Conservation (phyloP, 768 basidiomycete species). For the Rhizopogon vinicolor region DNA sequence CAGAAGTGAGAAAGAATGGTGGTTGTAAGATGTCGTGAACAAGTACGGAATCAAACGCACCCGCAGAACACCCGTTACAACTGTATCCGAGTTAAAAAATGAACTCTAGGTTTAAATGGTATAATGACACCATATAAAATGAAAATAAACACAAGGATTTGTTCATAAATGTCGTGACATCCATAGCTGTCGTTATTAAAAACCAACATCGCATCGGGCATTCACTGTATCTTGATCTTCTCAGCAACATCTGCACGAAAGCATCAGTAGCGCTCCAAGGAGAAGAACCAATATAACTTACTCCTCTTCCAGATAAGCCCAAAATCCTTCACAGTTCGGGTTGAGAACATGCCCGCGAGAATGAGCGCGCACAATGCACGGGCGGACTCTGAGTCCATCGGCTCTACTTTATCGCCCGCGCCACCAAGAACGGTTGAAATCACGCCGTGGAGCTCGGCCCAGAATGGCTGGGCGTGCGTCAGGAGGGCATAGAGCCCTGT, state of each 20-base stretch:
- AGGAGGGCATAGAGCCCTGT: constrained; percentile 78
- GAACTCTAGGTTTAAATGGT: too few species aligned
- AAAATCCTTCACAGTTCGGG: constrained; percentile 65
- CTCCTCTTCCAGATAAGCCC: constrained; percentile 18
- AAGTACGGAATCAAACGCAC: too few species aligned
- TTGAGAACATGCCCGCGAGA: constrained; percentile 57
- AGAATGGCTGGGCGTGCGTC: constrained; percentile 86
- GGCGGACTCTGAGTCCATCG: constrained; percentile 61
- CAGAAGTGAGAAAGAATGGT: too few species aligned
- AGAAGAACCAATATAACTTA: not conserved
- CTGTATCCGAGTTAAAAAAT: too few species aligned
- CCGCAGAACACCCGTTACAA: too few species aligned
- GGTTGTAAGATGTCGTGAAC: too few species aligned
- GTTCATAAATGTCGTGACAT: not conserved
- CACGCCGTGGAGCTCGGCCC: constrained; percentile 54
- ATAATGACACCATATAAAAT: too few species aligned
- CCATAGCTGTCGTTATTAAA: not conserved
- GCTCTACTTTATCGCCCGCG: constrained; percentile 27
- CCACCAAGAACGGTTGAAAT: constrained; percentile 45
- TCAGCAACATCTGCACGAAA: constrained; percentile 7
- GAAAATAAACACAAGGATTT: not conserved
- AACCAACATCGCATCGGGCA: not conserved
- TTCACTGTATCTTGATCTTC: constrained; percentile 26
- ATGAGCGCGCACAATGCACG: constrained; percentile 69
- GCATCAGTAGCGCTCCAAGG: not conserved